These are phyloP conservation scores for Mortierella alpina DNA, from an alignment of 192 early-diverging fungal species.

Conservation along the genomic window DNA sequence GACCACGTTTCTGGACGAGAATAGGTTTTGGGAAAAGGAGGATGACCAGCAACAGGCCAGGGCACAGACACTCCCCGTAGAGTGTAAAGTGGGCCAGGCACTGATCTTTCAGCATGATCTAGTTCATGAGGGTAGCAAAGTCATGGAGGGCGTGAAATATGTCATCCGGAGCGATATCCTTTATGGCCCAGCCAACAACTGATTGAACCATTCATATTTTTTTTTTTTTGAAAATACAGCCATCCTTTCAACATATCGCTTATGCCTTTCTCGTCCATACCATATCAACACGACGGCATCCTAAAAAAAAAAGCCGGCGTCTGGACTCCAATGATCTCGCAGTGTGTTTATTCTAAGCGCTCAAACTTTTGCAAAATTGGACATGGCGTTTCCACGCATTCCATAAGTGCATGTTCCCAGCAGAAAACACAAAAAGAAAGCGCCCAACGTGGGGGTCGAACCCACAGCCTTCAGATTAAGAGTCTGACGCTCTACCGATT, in stretches of 20 bases:
- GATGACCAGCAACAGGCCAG: not conserved
- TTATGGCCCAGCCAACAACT: constrained; percentile 28
- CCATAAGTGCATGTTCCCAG: no score
- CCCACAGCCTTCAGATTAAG: constrained; percentile 91
- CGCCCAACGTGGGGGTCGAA: constrained; percentile 88
- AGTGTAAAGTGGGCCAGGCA: constrained; percentile 30
- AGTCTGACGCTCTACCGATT: constrained; percentile 89
- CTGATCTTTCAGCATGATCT: constrained; percentile 56
- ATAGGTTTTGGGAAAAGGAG: constrained; percentile 12
- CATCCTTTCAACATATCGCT: not conserved
- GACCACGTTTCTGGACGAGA: constrained; percentile 52
- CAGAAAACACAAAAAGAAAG: no score
- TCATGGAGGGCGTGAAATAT: constrained; percentile 58
- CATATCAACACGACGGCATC: no score
- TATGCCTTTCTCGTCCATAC: no score
- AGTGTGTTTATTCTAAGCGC: no score
- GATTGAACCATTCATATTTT: not conserved
- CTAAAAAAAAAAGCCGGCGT: no score
- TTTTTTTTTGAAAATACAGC: constrained; percentile 8
- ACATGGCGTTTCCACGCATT: no score
- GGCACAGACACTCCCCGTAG: constrained; percentile 25
- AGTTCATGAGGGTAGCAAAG: constrained; percentile 56
- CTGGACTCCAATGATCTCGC: no score
- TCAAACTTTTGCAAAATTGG: no score
- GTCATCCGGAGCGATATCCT: constrained; percentile 59